Evolutionary conservation across 2,329 filamentous ascomycete genomes (phyloP).

Genomic region (Aplosporella prunicola): DNA sequence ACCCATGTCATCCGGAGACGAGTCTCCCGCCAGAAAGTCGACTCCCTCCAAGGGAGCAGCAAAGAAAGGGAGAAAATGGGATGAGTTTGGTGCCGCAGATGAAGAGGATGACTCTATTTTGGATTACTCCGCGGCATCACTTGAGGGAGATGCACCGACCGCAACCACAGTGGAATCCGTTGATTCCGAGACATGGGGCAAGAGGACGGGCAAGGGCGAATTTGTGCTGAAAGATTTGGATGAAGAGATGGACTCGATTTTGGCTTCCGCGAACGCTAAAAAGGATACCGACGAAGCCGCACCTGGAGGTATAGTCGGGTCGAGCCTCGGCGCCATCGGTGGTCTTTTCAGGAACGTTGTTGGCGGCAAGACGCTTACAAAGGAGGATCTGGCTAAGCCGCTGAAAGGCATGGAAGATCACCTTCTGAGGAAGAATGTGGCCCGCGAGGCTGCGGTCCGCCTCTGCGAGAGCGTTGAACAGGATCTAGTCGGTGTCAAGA

Average conservation of each 20-base stretch:
- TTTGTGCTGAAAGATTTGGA: constrained; percentile 91
- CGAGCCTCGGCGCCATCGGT: constrained; percentile 71
- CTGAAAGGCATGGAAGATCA: constrained; percentile 96
- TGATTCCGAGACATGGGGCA: constrained; percentile 74
- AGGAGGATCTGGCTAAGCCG: constrained; percentile 80
- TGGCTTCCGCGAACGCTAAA: constrained; percentile 65
- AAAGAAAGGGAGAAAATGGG: constrained; percentile 90
- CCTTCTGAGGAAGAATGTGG: constrained; percentile 89
- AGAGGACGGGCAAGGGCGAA: constrained; percentile 73
- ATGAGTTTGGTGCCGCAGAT: constrained; percentile 76
- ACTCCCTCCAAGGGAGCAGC: constrained; percentile 46
- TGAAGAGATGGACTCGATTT: constrained; percentile 83
- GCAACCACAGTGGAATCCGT: constrained; percentile 61
- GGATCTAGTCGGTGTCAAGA: constrained; percentile 84
- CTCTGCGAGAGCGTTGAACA: constrained; percentile 86
- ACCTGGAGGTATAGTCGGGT: constrained; percentile 57
- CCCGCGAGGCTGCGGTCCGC: constrained; percentile 82
- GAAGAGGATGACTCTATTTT: constrained; percentile 71
- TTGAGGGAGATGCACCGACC: constrained; percentile 32
- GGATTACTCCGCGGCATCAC: constrained; percentile 73
- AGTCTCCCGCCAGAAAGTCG: constrained; percentile 46
- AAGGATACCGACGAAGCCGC: constrained; percentile 19
- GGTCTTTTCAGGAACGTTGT: constrained; percentile 91
- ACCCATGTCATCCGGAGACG: constrained; percentile 74
- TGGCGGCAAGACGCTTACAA: constrained; percentile 84